Percentiles rank a stretch among this genome's conserved stretches.
phyloP scores from a whole-genome alignment of 495 filamentous ascomycete species.

The Podospora tetraspora region DNA sequence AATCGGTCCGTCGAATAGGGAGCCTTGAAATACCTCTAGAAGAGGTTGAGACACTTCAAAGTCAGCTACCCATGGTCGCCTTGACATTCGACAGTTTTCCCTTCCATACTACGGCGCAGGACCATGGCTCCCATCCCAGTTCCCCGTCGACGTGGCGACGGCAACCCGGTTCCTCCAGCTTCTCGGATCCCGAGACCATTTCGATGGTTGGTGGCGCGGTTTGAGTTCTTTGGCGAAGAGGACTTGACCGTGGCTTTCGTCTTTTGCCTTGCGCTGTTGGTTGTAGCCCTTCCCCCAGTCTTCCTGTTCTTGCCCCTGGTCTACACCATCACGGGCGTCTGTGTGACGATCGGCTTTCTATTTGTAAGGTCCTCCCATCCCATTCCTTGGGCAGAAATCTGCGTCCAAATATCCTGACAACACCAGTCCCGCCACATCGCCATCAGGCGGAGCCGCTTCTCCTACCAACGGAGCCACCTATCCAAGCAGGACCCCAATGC shows the following conservation, averaged over 20 bases:
- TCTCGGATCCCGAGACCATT: not conserved
- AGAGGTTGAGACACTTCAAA: not conserved
- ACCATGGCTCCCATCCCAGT: not conserved
- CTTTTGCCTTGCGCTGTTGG: slow-evolving; percentile 6
- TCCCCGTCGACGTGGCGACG: not conserved
- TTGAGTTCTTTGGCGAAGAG: slow-evolving; percentile 11
- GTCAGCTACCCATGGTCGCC: not conserved
- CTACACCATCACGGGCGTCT: slow-evolving; percentile 16
- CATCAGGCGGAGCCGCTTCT: slow-evolving; percentile 4
- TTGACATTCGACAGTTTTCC: not conserved
- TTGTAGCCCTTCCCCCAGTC: not conserved
- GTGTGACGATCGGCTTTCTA: slow-evolving; percentile 16
- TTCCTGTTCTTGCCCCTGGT: slow-evolving; percentile 19
- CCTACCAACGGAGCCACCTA: slow-evolving; percentile 9
- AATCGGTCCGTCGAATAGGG: not conserved
- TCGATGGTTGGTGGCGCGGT: slow-evolving; percentile 1
- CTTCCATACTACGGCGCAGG: not conserved
- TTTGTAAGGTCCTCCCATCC: slow-evolving; percentile 19
- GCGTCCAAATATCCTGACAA: slow-evolving; percentile 2
- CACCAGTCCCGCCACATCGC: slow-evolving; percentile 21
- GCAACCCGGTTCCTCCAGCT: not conserved
- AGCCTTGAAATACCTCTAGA: not conserved
- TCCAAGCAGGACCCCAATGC: not conserved
- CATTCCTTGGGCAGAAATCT: not conserved
- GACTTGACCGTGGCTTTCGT: slow-evolving; percentile 15